These are phyloP conservation scores for Phytopythium delawarense DNA, from an alignment of 352 stramenopile genomes.

Conservation along the genomic window DNA sequence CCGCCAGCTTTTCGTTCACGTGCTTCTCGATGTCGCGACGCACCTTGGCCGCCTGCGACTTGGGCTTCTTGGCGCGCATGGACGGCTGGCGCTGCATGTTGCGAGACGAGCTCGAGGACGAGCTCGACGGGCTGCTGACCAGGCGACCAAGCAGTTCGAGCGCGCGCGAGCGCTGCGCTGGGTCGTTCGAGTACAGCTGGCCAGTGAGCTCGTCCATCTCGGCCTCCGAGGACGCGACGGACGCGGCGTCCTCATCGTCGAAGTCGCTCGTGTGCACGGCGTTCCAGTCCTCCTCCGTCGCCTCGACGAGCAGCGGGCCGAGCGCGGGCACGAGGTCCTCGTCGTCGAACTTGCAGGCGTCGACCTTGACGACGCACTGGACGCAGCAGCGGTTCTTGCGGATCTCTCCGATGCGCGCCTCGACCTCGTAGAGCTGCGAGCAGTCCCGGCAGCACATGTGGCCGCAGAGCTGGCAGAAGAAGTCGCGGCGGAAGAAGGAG, in stretches of 20 bases:
- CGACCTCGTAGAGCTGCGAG: constrained; percentile 39
- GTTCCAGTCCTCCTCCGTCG: constrained; percentile 36
- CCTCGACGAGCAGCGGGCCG: constrained; percentile 29
- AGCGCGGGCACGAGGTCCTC: constrained; percentile 34
- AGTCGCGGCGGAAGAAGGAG: constrained; percentile 37
- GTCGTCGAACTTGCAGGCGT: constrained; percentile 44
- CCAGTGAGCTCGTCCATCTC: constrained; percentile 26
- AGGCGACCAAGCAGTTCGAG: constrained; percentile 45
- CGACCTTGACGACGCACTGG: constrained; percentile 37
- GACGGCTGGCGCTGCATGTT: constrained; percentile 1
- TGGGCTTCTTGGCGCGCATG: constrained; percentile 17
- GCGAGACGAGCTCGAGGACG: constrained; percentile 7
- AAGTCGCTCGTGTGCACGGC: constrained; percentile 6
- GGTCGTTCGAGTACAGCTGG: constrained; percentile 39
- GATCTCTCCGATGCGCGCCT: constrained; percentile 30
- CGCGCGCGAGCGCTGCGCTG: constrained; percentile 27
- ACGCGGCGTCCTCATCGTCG: constrained; percentile 24
- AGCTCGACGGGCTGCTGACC: constrained; percentile 18
- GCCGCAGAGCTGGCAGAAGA: constrained; percentile 55
- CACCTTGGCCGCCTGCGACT: constrained; percentile 27
- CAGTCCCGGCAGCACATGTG: constrained; percentile 40
- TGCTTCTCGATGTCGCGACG: constrained; percentile 37
- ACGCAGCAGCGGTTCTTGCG: constrained; percentile 40
- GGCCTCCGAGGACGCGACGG: constrained; percentile 11
- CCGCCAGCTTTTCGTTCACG: constrained; percentile 26